Base-by-base conservation (phyloP, 257 asterid genomes). In the Solanum pinnatisectum region DNA sequence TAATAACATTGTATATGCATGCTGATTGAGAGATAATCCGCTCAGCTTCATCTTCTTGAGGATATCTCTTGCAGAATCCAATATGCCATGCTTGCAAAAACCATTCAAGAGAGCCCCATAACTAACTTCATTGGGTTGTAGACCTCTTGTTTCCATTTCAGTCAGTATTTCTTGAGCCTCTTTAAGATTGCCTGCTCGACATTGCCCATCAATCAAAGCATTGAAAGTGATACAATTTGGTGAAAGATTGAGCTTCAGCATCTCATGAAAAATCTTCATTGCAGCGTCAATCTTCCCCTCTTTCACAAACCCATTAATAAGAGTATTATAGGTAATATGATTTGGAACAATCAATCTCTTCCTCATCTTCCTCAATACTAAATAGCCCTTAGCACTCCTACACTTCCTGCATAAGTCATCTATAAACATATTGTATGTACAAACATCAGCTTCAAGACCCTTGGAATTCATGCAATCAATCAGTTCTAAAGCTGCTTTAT, bases 41-140 rank as follows among this genome's bases (percentile, higher is more conserved):
- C 76, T 91, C 76, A 89, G 65, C 91, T 92, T 94, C 88, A 96
- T 91, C 93, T 89, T 91, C 37, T 91, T 91, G 84, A 97, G 87
- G 37, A 96, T 90, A 70, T 84, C 76, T 88, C 91, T 90, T 23
- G 98, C 98, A 33, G 90, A 94, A 93, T 90, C 96, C 85, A 97
- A 86, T 90, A 91, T 92, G 4, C 92, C 96, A 84, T 89, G 89
- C 92, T 93, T 93, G 92, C 97, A 96, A 36, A 95, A 92, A 44
- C 98, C 99, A 78, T 97, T 92, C 94, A 97, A 88, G 84, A 97
- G 90, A 84, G 95, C 86, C 74, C 98, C 99, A 79, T 93, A 96
- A 74, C 95, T 95, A 87, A 94, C 93, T 89, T 94, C 98, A 91
- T 91, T 91, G 14, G 98, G 96, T 42, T 15, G 89, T 87, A 94